These are phyloP conservation scores for Boletus pseudopeckii DNA, from an alignment of 768 basidiomycete genomes.

Conservation along the genomic window DNA sequence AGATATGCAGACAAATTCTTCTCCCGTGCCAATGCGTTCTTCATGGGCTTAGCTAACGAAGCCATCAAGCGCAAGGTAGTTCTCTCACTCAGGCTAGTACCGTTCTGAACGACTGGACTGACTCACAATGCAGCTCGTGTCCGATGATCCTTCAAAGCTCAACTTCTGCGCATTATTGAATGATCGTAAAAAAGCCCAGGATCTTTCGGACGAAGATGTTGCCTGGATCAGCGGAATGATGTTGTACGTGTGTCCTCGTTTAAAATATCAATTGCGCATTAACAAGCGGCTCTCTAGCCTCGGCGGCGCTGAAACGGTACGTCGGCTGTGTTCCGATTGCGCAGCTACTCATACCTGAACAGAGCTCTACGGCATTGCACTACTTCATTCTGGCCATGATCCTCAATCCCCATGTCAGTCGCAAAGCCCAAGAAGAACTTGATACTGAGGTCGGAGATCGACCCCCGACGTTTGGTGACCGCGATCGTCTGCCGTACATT, in stretches of 20 bases:
- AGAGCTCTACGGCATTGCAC: slow-evolving; percentile 6
- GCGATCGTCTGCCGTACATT: slow-evolving; percentile 6
- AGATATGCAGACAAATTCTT: slow-evolving; percentile 8
- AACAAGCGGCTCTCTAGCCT: neutral
- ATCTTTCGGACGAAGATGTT: slow-evolving; percentile 8
- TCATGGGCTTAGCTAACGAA: neutral
- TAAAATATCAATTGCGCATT: neutral
- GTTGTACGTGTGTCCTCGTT: neutral
- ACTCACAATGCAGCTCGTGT: neutral
- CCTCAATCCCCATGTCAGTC: slow-evolving; percentile 1
- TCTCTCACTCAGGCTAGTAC: neutral
- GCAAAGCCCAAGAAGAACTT: slow-evolving; percentile 5
- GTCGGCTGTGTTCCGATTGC: neutral
- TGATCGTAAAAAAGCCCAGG: neutral
- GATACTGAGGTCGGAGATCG: slow-evolving; percentile 1
- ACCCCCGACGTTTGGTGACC: slow-evolving; percentile 7
- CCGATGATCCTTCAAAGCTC: neutral
- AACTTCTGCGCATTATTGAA: slow-evolving; percentile 6
- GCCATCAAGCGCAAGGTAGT: slow-evolving; percentile 5
- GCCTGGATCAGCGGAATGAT: slow-evolving; percentile 8
- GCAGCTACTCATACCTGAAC: neutral
- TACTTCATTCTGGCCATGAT: slow-evolving; percentile 6
- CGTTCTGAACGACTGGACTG: neutral
- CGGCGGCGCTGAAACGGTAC: slow-evolving; percentile 6
- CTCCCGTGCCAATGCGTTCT: slow-evolving; percentile 3